A percentile compares a stretch with the other conserved stretches of the same genome.
phyloP scores from a whole-genome alignment of 2,329 filamentous ascomycete genomes.

The Diplodia seriata region DNA sequence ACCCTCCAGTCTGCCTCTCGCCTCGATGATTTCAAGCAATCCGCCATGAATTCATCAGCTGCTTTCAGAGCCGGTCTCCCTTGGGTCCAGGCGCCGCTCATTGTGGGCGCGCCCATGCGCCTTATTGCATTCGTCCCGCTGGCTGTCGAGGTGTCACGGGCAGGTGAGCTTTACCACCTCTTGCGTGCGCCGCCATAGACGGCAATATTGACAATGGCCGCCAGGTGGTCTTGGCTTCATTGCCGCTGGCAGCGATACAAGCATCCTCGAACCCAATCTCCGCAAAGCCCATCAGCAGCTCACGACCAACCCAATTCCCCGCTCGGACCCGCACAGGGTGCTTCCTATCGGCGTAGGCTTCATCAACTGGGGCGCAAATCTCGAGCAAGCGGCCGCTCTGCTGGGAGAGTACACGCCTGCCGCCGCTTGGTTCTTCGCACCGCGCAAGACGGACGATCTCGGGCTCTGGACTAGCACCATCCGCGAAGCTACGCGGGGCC shows the following conservation, averaged over 20 bases:
- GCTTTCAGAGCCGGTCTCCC: slow-evolving; percentile 53
- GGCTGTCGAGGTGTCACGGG: slow-evolving; percentile 65
- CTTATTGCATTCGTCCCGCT: slow-evolving; percentile 64
- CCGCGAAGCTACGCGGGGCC: slow-evolving; percentile 42
- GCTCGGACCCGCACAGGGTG: slow-evolving; percentile 36
- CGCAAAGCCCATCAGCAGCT: slow-evolving; percentile 35
- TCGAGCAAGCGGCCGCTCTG: slow-evolving; percentile 58
- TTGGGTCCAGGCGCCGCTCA: slow-evolving; percentile 65
- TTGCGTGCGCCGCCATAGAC: neutral
- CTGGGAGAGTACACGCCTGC: slow-evolving; percentile 62
- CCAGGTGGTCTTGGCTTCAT: slow-evolving; percentile 57
- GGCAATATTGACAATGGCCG: neutral
- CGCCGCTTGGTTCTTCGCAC: slow-evolving; percentile 73
- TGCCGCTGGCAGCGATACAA: slow-evolving; percentile 52
- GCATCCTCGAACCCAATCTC: slow-evolving; percentile 44
- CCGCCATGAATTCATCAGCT: slow-evolving; percentile 6
- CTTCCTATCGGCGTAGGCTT: slow-evolving; percentile 68
- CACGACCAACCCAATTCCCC: slow-evolving; percentile 44
- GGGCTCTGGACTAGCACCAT: slow-evolving; percentile 43
- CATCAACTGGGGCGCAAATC: slow-evolving; percentile 59
- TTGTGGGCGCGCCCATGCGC: slow-evolving; percentile 73
- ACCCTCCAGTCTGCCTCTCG: neutral
- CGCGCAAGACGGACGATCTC: slow-evolving; percentile 51
- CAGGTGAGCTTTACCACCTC: slow-evolving; percentile 46
- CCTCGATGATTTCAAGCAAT: neutral